Conservation (phyloP, 1,284 basidiomycete genomes). For the Sutorius eximius region DNA sequence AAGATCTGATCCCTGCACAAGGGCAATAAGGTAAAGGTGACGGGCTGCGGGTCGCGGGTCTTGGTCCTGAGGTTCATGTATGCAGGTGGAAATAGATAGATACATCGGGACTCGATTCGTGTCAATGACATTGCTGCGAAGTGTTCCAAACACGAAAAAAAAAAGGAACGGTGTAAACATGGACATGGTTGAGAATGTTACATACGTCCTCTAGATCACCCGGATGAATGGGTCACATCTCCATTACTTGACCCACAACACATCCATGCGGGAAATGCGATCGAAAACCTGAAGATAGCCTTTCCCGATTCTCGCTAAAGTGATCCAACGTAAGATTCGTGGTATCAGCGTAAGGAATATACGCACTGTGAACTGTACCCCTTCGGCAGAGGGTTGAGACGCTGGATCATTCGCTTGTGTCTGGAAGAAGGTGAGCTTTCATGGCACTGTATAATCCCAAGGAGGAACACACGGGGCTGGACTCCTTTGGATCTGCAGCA, state of each 20-base stretch:
- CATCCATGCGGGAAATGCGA: background rate
- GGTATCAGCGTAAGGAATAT: accelerated
- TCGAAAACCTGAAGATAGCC: background rate
- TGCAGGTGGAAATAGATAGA: no score
- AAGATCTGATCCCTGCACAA: no score
- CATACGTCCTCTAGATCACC: background rate
- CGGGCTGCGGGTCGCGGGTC: no score
- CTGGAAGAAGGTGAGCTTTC: background rate
- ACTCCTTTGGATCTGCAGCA: background rate
- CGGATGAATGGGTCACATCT: background rate
- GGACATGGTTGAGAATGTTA: background rate
- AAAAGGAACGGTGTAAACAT: background rate
- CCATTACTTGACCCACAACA: background rate
- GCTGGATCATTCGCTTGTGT: background rate
- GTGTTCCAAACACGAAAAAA: no score
- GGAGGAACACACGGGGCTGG: background rate
- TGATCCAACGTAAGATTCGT: background rate
- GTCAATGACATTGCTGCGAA: no score
- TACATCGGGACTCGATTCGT: no score
- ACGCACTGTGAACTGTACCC: background rate
- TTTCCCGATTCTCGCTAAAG: background rate
- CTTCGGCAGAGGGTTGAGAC: background rate
- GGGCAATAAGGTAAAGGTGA: no score
- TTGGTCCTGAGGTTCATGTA: no score
- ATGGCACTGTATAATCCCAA: background rate